Evolutionary conservation across 345 rosid genomes (phyloP).

Genomic region (Schrenkiella parvula): DNA sequence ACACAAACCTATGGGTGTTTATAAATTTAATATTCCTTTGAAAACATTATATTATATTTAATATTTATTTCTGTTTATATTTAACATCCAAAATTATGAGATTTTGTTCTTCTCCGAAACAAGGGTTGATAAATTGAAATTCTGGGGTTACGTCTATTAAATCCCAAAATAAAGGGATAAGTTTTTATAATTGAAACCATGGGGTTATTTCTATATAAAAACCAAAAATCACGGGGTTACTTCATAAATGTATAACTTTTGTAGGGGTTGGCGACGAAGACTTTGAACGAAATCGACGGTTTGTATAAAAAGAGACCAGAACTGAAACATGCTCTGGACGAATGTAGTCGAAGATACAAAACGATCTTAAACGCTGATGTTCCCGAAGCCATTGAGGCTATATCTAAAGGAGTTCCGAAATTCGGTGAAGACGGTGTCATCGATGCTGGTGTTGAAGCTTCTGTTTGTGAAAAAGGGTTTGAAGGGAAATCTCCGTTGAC

Average conservation of each 20-base stretch:
- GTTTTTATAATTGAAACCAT: too few species aligned
- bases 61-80: too few species aligned
- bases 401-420: conserved; percentile 40
- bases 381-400: conserved; percentile 46
- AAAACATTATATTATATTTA: neutral
- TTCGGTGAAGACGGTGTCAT: conserved; percentile 38
- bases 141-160: too few species aligned
- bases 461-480: conserved; percentile 35
- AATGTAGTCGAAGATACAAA: conserved; percentile 42
- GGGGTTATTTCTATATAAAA: neutral
- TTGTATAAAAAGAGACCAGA: conserved; percentile 33
- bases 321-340: conserved; percentile 31
- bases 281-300: conserved; percentile 18
- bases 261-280: conserved; percentile 12
- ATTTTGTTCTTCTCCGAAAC: neutral
- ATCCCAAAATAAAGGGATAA: too few species aligned
- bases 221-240: neutral
- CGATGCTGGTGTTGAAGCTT: conserved; percentile 43
- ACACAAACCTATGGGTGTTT: neutral
- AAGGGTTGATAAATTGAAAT: neutral
- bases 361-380: conserved; percentile 41
- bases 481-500: conserved; percentile 35
- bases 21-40: neutral
- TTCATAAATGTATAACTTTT: neutral
- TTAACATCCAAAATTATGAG: too few species aligned